These are phyloP conservation scores for Metarhizium album DNA, from an alignment of 2,329 filamentous ascomycete genomes.

Conservation along the genomic window DNA sequence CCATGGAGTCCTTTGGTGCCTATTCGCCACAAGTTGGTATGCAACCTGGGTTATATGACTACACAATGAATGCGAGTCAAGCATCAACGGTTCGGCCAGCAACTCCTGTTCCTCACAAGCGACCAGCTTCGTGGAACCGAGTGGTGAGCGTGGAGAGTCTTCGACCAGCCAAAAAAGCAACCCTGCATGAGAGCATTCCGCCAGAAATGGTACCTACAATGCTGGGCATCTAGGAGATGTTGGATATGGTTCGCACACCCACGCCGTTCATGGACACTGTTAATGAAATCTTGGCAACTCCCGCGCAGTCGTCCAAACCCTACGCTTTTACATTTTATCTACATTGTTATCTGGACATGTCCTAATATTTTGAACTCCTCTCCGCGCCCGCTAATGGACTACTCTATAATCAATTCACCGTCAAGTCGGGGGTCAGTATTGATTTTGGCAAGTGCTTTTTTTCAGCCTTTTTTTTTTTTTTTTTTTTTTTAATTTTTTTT, in stretches of 20 bases:
- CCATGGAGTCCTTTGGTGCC: slow-evolving; percentile 9
- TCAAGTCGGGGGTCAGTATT: too few species aligned
- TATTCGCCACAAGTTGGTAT: slow-evolving; percentile 9
- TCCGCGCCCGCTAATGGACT: neutral
- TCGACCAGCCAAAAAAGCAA: slow-evolving; percentile 25
- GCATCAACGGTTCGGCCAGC: slow-evolving; percentile 21
- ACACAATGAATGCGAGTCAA: slow-evolving; percentile 16
- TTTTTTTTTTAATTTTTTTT: neutral
- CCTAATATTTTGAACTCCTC: neutral
- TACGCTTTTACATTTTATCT: too few species aligned
- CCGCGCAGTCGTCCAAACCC: neutral
- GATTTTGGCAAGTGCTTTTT: neutral
- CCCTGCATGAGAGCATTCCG: slow-evolving; percentile 17
- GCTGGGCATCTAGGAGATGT: slow-evolving; percentile 14
- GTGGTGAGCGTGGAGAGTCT: slow-evolving; percentile 27
- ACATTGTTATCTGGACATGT: neutral
- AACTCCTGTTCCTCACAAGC: slow-evolving; percentile 27
- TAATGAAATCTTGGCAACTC: neutral
- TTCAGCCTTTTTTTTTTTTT: neutral
- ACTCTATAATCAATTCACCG: neutral
- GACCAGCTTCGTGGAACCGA: slow-evolving; percentile 28
- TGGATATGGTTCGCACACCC: neutral
- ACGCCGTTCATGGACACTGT: neutral
- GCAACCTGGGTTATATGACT: slow-evolving; percentile 13
- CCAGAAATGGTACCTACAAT: slow-evolving; percentile 15